Evolutionary conservation across 345 rosid species (phyloP).

Genomic region (Brassica napus): DNA sequence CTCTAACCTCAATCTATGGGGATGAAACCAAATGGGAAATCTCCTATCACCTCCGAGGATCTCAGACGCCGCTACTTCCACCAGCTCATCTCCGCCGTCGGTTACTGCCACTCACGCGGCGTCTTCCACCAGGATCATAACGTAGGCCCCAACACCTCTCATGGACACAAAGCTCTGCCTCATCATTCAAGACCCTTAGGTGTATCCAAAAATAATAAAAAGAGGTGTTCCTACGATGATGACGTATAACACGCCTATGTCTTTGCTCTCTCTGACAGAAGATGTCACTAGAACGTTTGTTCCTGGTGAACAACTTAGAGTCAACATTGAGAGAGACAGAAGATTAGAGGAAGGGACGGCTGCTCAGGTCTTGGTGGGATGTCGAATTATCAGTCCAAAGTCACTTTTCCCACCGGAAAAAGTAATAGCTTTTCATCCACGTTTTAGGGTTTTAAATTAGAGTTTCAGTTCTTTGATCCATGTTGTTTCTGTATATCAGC

Average conservation of each 20-base stretch:
- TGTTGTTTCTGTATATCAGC: too few relatives aligned
- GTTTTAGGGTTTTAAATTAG: too few relatives aligned
- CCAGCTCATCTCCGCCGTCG: too few relatives aligned
- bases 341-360: constrained; percentile 54
- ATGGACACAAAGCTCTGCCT: neutral
- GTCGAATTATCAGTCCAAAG: too few relatives aligned
- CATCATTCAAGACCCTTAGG: neutral
- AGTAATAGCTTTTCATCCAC: too few relatives aligned
- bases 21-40: too few relatives aligned
- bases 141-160: neutral
- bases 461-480: too few relatives aligned
- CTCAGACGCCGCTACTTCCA: too few relatives aligned
- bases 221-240: constrained; percentile 2
- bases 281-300: constrained; percentile 28
- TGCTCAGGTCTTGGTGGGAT: constrained; percentile 28
- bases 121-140: neutral
- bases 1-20: too few relatives aligned
- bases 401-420: too few relatives aligned
- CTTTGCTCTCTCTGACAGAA: constrained; percentile 16
- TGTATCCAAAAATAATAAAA: constrained; percentile 5
- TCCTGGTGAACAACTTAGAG: constrained; percentile 31
- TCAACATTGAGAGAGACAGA: constrained; percentile 40
- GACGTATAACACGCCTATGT: constrained; percentile 30
- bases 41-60: too few relatives aligned
- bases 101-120: too few relatives aligned